phyloP scores from a whole-genome alignment of 805 yeast species.

The Wickerhamiella siamensis region DNA sequence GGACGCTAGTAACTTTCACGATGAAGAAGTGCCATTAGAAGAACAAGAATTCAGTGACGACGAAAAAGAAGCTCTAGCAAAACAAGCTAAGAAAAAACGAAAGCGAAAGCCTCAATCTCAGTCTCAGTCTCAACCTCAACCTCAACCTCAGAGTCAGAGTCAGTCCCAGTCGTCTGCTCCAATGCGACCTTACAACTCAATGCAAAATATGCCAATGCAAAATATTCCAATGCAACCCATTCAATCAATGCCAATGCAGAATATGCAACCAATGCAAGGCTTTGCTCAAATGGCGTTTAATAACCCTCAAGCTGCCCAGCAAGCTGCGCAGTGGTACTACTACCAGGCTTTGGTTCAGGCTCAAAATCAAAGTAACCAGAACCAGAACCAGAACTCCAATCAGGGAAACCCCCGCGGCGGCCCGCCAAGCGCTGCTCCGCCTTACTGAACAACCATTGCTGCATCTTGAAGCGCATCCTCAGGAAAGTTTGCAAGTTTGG shows the following conservation, averaged over 20 bases:
- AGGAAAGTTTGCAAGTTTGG: slow-evolving; percentile 71
- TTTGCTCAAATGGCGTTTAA: too few relatives aligned
- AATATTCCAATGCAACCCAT: not conserved
- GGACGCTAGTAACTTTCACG: slow-evolving; percentile 90
- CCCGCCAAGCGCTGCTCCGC: slow-evolving; percentile 1
- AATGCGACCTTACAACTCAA: not conserved
- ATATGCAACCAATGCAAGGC: too few relatives aligned
- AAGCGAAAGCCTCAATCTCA: slow-evolving; percentile 23
- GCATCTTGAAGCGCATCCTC: slow-evolving; percentile 42
- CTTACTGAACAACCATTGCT: slow-evolving; percentile 16
- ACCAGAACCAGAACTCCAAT: not conserved
- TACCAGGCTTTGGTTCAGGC: not conserved
- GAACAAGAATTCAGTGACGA: slow-evolving; percentile 95
- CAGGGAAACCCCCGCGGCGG: not conserved
- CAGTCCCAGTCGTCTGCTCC: not conserved
- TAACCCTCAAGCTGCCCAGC: not conserved
- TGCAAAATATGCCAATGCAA: too few relatives aligned
- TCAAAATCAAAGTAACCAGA: not conserved
- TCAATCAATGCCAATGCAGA: too few relatives aligned
- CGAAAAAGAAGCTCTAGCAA: slow-evolving; percentile 66
- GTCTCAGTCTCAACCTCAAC: not conserved
- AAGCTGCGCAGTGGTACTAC: slow-evolving; percentile 1
- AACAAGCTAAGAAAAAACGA: slow-evolving; percentile 47
- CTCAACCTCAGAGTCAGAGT: not conserved
- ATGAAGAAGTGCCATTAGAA: slow-evolving; percentile 83